Percentiles rank a stretch among this genome's conserved stretches.
Evolutionary conservation across 495 filamentous ascomycete genomes (phyloP).

Genomic region (Penicillium robsamsonii): DNA sequence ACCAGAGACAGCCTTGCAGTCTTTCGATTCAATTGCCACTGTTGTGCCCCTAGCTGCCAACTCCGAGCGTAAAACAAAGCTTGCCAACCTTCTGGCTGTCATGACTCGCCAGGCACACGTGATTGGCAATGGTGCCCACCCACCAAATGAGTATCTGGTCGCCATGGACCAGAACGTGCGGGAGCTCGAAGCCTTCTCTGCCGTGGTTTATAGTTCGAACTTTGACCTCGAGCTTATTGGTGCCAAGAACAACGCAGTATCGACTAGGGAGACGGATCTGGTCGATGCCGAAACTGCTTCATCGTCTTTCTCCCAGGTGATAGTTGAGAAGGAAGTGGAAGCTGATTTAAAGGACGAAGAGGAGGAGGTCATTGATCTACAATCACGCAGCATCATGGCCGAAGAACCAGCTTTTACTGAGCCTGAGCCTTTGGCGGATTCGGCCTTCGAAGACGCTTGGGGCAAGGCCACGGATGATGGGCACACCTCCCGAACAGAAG

Average conservation of each 20-base stretch:
- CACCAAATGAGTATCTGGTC: slow-evolving; percentile 78
- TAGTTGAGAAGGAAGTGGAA: slow-evolving; percentile 26
- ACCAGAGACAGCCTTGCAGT: slow-evolving; percentile 43
- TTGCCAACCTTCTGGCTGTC: slow-evolving; percentile 85
- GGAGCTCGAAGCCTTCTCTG: slow-evolving; percentile 91
- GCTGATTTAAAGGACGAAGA: background rate
- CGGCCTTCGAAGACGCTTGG: slow-evolving; percentile 45
- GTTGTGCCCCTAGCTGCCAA: slow-evolving; percentile 31
- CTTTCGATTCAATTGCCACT: slow-evolving; percentile 43
- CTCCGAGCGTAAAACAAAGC: slow-evolving; percentile 60
- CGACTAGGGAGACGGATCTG: slow-evolving; percentile 12
- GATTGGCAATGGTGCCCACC: slow-evolving; percentile 72
- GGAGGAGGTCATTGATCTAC: background rate
- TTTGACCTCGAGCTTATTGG: slow-evolving; percentile 65
- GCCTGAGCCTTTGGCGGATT: slow-evolving; percentile 19
- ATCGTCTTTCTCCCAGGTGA: slow-evolving; percentile 24
- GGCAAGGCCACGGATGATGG: slow-evolving; percentile 41
- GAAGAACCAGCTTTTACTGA: background rate
- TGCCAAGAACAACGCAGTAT: slow-evolving; percentile 19
- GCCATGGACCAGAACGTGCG: slow-evolving; percentile 73
- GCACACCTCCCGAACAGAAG: slow-evolving; percentile 1
- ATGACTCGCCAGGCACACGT: slow-evolving; percentile 84
- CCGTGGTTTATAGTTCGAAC: slow-evolving; percentile 90
- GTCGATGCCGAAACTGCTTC: slow-evolving; percentile 20
- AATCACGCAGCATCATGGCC: background rate